Percentiles rank a stretch among this genome's conserved stretches.
phyloP scores from a whole-genome alignment of 345 rosid species.

The Citrus maxima region DNA sequence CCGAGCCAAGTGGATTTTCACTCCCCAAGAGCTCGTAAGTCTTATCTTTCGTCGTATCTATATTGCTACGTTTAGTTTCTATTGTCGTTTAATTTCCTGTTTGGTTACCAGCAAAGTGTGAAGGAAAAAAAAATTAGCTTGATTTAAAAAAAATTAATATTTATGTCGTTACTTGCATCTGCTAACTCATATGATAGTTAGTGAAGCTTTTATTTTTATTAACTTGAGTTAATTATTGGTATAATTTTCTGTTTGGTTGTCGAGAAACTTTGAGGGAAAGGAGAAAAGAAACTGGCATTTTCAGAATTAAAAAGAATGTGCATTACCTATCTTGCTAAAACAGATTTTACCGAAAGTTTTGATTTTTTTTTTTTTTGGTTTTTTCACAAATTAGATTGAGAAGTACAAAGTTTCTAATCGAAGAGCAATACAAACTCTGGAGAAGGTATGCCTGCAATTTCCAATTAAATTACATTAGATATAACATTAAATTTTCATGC shows the following conservation, averaged over 20 bases:
- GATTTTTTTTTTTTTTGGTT: neutral
- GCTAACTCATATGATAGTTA: no score
- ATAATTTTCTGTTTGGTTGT: neutral
- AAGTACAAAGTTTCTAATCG: conserved; percentile 61
- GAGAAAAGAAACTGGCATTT: neutral
- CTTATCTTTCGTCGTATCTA: neutral
- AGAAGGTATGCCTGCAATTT: conserved; percentile 46
- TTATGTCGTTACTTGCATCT: neutral
- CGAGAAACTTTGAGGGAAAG: neutral
- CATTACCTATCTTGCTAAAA: neutral
- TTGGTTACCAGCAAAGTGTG: neutral
- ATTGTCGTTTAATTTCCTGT: neutral
- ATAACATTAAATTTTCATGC: neutral
- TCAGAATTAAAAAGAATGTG: neutral
- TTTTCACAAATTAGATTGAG: conserved; percentile 44
- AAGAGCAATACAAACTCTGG: conserved; percentile 69
- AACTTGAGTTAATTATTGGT: neutral
- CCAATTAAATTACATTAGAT: neutral
- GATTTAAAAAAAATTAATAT: neutral
- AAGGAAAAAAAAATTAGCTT: neutral
- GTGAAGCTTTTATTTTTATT: neutral
- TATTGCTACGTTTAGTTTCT: neutral
- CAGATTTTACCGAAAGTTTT: neutral
- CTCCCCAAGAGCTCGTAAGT: conserved; percentile 67
- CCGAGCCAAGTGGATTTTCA: conserved; percentile 86